Evolutionary conservation across 2,329 filamentous ascomycete species (phyloP), one percentile per base, ranked within the genome.

Genomic region (Sporothrix curviconia): DNA sequence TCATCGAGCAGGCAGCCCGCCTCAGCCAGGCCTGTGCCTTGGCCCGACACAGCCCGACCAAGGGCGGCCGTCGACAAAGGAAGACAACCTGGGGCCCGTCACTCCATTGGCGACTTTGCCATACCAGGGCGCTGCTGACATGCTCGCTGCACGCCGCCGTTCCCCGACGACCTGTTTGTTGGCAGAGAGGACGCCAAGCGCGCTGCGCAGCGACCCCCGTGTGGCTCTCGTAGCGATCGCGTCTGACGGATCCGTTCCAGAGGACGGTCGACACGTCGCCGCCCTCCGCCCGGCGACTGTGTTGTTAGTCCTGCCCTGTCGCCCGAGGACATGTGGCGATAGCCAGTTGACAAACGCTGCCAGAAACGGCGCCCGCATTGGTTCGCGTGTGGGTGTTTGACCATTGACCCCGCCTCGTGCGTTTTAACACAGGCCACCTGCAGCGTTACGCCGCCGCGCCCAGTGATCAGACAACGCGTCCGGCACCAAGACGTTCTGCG

Each of bases 61-160:
- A 80, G 64, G 77, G 76, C 56, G 71, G n/a, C 73, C 24, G 67
- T 81, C 24, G 71, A 76, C n/a, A 59, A 84, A 84, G 61, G 74
- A 76, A 43, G 80, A 82, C 65, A 53, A 62, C 40, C 69, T 81
- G 36, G 80, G 76, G 56, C 80, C 79, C 2, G 81, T 83, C 47
- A 84, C 81, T n/a, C n/a, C 0, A 72, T 83, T 19, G 81, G 77
- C 65, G 81, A 84, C 66, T 83, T 83, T 62, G 80, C 81, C 55
- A 76, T 82, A 58, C 80, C n/a, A n/a, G 83, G 64, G 79, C 79
- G 0, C 71, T 83, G 5, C 72, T 83, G 40, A 77, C 77, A 6
- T 69, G 74, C 37, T 77, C 77, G 2, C 69, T 83, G 58, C 75
- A 77, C 55, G 59, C 67, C n/a, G 55, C 74, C 74, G 4, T 83